phyloP scores from a whole-genome alignment of 805 yeast species.

The Candida cerambycidarum region DNA sequence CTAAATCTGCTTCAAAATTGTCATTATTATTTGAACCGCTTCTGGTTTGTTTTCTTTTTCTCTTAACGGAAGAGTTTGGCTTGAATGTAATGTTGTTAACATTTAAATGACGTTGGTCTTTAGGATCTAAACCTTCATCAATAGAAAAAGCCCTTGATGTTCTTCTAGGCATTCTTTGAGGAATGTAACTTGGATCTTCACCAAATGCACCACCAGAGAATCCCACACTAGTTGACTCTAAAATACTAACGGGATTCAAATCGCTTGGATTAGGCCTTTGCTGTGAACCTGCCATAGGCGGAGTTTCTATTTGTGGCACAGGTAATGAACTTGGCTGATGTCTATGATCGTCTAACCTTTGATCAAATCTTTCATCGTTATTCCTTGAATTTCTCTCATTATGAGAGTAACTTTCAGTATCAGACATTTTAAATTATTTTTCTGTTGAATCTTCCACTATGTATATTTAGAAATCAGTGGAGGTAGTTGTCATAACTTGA shows the following conservation, averaged over 20 bases:
- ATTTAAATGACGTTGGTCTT: constrained; percentile 16
- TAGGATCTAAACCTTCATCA: constrained; percentile 17
- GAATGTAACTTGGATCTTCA: constrained; percentile 2
- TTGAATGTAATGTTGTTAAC: constrained; percentile 7
- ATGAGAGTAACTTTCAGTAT: constrained; percentile 35
- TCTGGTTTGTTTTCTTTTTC: constrained; percentile 13
- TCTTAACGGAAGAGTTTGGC: constrained; percentile 6
- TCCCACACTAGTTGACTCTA: constrained; percentile 4
- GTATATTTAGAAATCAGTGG: no score
- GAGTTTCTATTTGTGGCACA: constrained; percentile 16
- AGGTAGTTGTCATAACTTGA: not conserved
- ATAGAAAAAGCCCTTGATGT: constrained; percentile 12
- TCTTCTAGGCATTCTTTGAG: constrained; percentile 12
- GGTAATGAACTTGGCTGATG: constrained; percentile 37
- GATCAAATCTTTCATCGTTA: constrained; percentile 26
- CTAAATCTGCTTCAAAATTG: constrained; percentile 25
- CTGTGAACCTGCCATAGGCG: no score
- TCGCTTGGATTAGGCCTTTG: constrained; percentile 3
- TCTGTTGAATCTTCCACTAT: no score
- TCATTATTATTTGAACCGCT: constrained; percentile 14
- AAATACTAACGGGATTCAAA: constrained; percentile 11
- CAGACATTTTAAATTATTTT: constrained; percentile 35
- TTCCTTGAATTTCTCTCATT: constrained; percentile 23
- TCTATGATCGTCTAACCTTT: constrained; percentile 41
- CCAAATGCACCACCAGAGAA: constrained; percentile 1